Percentiles rank a stretch among this genome's conserved stretches.
phyloP scores from a whole-genome alignment of 768 basidiomycete genomes.

The Hemileccinum impolitum region DNA sequence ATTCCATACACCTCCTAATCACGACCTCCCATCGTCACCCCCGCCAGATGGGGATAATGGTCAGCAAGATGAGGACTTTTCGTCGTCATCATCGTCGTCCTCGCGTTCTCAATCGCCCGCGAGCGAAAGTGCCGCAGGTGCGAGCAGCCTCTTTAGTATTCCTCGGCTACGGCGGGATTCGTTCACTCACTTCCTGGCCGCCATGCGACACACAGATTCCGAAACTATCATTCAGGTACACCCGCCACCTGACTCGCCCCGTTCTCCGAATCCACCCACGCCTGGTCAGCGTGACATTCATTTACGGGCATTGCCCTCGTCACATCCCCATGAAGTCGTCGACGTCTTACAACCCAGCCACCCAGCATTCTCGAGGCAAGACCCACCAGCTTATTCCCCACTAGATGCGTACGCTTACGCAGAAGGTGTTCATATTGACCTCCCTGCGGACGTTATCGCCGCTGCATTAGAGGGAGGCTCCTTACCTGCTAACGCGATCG shows the following conservation, averaged over 20 bases:
- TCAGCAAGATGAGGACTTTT: slow-evolving; percentile 26
- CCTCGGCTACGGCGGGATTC: slow-evolving; percentile 63
- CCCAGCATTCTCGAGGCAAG: slow-evolving; percentile 47
- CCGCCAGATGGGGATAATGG: slow-evolving; percentile 18
- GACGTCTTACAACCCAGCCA: slow-evolving; percentile 29
- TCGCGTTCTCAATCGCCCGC: slow-evolving; percentile 61
- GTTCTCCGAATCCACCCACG: slow-evolving; percentile 80
- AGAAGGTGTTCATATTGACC: slow-evolving; percentile 89
- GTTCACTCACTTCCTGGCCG: slow-evolving; percentile 63
- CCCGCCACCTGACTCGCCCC: slow-evolving; percentile 77
- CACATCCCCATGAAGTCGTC: slow-evolving; percentile 11
- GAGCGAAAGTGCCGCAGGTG: slow-evolving; percentile 61
- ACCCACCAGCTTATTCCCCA: slow-evolving; percentile 88
- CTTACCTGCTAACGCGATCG: slow-evolving; percentile 57
- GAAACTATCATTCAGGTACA: slow-evolving; percentile 69
- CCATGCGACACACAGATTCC: slow-evolving; percentile 59
- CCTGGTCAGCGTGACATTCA: slow-evolving; percentile 81
- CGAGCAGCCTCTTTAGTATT: slow-evolving; percentile 76
- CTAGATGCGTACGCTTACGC: slow-evolving; percentile 78
- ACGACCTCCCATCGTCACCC: slow-evolving; percentile 45
- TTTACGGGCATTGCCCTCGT: slow-evolving; percentile 52
- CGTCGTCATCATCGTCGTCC: slow-evolving; percentile 26
- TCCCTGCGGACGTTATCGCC: slow-evolving; percentile 89
- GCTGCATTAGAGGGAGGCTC: slow-evolving; percentile 78
- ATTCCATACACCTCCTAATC: slow-evolving; percentile 53